Evolutionary conservation across 768 basidiomycete genomes (phyloP).

Genomic region (Lentinula sp.): DNA sequence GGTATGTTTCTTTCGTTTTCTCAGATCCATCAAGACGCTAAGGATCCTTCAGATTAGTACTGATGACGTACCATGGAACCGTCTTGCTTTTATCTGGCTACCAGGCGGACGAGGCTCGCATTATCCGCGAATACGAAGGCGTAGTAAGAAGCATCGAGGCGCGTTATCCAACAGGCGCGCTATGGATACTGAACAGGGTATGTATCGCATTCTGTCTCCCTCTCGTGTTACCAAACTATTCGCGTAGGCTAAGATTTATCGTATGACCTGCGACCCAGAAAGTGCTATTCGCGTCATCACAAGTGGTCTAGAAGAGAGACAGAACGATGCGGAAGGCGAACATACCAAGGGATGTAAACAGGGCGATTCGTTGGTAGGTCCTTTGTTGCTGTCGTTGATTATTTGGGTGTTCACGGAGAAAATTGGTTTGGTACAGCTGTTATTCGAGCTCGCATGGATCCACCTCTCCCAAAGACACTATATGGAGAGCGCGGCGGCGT

Average conservation of each 20-base stretch:
- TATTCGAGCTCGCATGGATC: constrained; percentile 78
- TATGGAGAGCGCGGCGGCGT: constrained; percentile 60
- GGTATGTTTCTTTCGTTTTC: constrained; percentile 37
- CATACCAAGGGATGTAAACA: constrained; percentile 22
- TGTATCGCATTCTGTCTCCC: constrained; percentile 8
- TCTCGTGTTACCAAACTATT: background rate
- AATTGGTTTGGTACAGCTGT: constrained; percentile 33
- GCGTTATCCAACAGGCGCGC: constrained; percentile 58
- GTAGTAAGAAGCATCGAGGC: constrained; percentile 56
- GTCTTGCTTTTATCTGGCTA: constrained; percentile 68
- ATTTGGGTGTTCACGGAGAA: background rate
- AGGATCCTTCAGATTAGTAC: constrained; percentile 44
- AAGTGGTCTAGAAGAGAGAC: constrained; percentile 5
- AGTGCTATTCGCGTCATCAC: constrained; percentile 60
- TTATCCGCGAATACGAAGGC: constrained; percentile 54
- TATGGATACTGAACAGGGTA: constrained; percentile 74
- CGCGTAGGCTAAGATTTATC: constrained; percentile 61
- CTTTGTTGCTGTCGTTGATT: background rate
- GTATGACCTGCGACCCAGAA: constrained; percentile 61
- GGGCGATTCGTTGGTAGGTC: constrained; percentile 62
- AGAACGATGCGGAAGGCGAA: background rate
- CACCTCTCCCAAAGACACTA: constrained; percentile 59
- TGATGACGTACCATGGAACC: constrained; percentile 78
- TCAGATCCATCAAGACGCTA: background rate
- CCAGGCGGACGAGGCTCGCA: constrained; percentile 65